Evolutionary conservation across 768 basidiomycete species (phyloP).

Genomic region (Scleroderma bovista): DNA sequence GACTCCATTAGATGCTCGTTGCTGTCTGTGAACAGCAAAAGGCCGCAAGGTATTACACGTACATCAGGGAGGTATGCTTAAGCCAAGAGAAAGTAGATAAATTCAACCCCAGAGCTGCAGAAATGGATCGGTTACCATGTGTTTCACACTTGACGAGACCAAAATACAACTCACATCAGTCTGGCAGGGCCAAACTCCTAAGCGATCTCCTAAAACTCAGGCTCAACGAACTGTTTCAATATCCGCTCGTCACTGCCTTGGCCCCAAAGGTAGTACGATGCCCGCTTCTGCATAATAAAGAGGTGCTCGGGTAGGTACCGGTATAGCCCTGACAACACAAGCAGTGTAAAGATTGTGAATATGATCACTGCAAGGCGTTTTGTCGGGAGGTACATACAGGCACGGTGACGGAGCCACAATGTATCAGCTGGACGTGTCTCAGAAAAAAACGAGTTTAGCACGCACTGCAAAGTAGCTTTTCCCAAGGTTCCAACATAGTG

Average conservation of each 20-base stretch:
- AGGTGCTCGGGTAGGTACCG: conserved; percentile 60
- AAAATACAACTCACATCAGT: not conserved
- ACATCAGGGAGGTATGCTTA: not conserved
- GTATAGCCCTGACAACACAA: conserved; percentile 48
- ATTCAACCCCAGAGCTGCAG: no score
- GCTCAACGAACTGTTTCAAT: conserved; percentile 25
- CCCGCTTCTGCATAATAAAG: conserved; percentile 46
- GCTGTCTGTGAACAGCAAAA: not conserved
- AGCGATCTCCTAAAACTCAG: conserved; percentile 22
- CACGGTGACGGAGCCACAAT: not conserved
- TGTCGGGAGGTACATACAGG: not conserved
- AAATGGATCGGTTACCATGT: not conserved
- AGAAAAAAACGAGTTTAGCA: conserved; percentile 6
- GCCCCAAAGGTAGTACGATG: conserved; percentile 61
- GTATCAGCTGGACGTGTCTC: not conserved
- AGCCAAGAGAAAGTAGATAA: no score
- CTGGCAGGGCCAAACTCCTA: not conserved
- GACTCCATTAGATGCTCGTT: no score
- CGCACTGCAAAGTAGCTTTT: conserved; percentile 56
- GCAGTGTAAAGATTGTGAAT: conserved; percentile 33
- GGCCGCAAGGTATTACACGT: not conserved
- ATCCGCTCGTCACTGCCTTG: conserved; percentile 37
- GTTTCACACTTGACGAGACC: not conserved
- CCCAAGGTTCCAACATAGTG: conserved; percentile 66
- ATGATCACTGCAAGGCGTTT: conserved; percentile 35